A percentile compares a stretch with the other conserved stretches of the same genome.
phyloP scores from a whole-genome alignment of 805 yeast species.

The Nakazawaea wickerhamii region DNA sequence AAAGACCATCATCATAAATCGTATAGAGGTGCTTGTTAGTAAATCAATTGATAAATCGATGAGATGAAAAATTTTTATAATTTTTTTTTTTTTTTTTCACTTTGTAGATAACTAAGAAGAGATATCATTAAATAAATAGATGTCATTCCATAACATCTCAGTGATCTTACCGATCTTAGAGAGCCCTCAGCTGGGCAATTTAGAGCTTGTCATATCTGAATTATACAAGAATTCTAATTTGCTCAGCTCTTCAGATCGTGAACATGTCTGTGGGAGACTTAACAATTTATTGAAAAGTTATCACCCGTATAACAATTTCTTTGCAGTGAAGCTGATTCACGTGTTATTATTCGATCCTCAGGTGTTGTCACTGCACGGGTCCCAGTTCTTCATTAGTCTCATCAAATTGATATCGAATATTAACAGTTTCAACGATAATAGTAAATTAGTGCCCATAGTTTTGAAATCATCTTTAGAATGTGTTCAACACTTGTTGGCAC shows the following conservation, averaged over 20 bases:
- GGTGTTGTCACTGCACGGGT: constrained; percentile 37
- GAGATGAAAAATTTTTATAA: constrained; percentile 1
- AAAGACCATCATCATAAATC: constrained; percentile 18
- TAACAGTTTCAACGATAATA: constrained; percentile 30
- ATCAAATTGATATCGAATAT: constrained; percentile 35
- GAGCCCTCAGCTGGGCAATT: constrained; percentile 6
- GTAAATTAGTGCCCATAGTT: constrained; percentile 23
- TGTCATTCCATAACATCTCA: constrained; percentile 4
- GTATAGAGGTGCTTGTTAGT: constrained; percentile 27
- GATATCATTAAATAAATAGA: neutral
- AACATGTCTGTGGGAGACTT: constrained; percentile 42
- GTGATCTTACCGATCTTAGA: constrained; percentile 4
- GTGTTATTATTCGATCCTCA: constrained; percentile 34
- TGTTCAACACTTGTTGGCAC: constrained; percentile 34
- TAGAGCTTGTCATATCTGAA: constrained; percentile 5
- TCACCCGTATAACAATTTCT: constrained; percentile 46
- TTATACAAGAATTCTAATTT: constrained; percentile 4
- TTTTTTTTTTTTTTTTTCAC: neutral
- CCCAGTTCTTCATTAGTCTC: constrained; percentile 32
- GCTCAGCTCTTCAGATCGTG: constrained; percentile 36
- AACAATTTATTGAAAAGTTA: constrained; percentile 39
- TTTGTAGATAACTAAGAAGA: neutral
- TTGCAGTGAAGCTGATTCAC: constrained; percentile 48
- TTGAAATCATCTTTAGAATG: constrained; percentile 35
- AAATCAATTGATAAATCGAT: neutral